Evolutionary conservation across 768 basidiomycete genomes (phyloP).

Genomic region (Favolaschia claudopus): DNA sequence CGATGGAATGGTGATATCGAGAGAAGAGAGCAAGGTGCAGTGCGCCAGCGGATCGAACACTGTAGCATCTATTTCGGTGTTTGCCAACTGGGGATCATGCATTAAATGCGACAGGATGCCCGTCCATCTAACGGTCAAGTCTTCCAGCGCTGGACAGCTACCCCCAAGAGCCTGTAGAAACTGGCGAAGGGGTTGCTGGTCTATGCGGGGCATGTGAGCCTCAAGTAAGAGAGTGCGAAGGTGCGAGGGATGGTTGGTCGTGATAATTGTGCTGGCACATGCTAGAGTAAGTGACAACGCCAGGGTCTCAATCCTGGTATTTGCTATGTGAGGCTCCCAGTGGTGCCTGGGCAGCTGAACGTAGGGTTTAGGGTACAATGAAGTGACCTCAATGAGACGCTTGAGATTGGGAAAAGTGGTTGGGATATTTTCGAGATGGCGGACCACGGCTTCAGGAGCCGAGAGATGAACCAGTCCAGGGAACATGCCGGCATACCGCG

Average conservation of each 20-base stretch:
- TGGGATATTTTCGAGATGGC: not conserved
- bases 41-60: not conserved
- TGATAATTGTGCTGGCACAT: not conserved
- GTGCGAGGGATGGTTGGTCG: not conserved
- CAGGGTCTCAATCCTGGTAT: not conserved
- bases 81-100: too few relatives aligned
- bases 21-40: not conserved
- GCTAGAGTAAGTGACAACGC: not conserved
- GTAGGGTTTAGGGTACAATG: not conserved
- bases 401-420: not conserved
- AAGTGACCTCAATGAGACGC: not conserved
- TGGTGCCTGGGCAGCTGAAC: not conserved
- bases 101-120: too few relatives aligned
- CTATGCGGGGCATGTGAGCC: not conserved
- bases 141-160: not conserved
- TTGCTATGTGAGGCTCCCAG: not conserved
- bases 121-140: not conserved
- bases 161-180: not conserved
- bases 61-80: not conserved
- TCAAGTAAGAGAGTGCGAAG: slow-evolving; percentile 6
- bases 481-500: not conserved
- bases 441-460: not conserved
- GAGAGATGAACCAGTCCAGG: not conserved
- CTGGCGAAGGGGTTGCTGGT: not conserved
- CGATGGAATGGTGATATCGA: not conserved